Percentiles rank a stretch among this genome's conserved stretches.
These are phyloP conservation scores for Cystobasidiopsis lactophilus DNA, from an alignment of 768 basidiomycete species.

Conservation along the genomic window DNA sequence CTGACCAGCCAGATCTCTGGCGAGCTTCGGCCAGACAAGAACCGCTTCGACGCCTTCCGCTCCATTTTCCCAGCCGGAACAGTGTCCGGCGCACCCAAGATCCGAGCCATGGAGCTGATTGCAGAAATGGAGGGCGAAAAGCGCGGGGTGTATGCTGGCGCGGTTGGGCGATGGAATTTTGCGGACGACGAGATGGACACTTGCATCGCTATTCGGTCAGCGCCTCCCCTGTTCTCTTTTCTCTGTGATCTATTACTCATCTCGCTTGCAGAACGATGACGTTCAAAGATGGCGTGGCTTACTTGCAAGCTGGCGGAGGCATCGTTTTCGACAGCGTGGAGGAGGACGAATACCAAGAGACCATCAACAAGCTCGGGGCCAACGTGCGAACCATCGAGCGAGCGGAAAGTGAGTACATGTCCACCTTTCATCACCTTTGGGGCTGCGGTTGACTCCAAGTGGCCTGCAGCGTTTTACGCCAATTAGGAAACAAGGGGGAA, in stretches of 20 bases:
- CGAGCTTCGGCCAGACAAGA: constrained; percentile 31
- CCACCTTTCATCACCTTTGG: too few relatives aligned
- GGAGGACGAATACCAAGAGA: constrained; percentile 91
- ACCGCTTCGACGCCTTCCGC: constrained; percentile 88
- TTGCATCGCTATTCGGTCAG: constrained; percentile 64
- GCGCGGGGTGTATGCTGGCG: constrained; percentile 87
- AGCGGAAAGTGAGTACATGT: constrained; percentile 49
- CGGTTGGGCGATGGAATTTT: constrained; percentile 95
- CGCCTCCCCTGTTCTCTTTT: too few relatives aligned
- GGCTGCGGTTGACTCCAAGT: too few relatives aligned
- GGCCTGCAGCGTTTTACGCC: constrained; percentile 6
- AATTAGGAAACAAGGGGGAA: background rate
- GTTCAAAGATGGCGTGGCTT: constrained; percentile 76
- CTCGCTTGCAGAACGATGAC: constrained; percentile 48
- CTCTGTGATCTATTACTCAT: too few relatives aligned
- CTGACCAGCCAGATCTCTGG: constrained; percentile 90
- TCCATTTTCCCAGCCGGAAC: constrained; percentile 98
- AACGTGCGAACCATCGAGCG: constrained; percentile 65
- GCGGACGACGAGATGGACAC: constrained; percentile 88
- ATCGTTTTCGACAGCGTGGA: constrained; percentile 94
- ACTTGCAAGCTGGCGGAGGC: constrained; percentile 82
- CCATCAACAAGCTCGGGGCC: constrained; percentile 75
- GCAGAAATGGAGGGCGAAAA: constrained; percentile 66
- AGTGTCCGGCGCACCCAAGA: constrained; percentile 95
- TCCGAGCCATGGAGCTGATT: constrained; percentile 89